phyloP scores from a whole-genome alignment of 2,329 filamentous ascomycete genomes.

The Neofusicoccum parvum region DNA sequence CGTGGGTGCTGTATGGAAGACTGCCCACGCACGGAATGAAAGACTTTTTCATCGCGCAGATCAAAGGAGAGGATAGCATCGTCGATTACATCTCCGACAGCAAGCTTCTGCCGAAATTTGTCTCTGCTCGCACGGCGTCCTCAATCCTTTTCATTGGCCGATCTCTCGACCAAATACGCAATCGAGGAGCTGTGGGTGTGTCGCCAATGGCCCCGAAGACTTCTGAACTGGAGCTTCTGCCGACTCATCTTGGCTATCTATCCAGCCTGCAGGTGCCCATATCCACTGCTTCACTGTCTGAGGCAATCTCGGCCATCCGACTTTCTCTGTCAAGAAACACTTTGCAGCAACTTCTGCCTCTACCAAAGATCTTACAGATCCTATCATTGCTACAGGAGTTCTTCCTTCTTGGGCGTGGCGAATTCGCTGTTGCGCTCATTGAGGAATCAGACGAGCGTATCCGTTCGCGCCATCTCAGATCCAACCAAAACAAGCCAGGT shows the following conservation, averaged over 20 bases:
- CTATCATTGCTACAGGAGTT: conserved; percentile 81
- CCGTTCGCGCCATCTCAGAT: conserved; percentile 65
- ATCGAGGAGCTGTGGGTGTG: conserved; percentile 25
- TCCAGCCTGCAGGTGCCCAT: conserved; percentile 73
- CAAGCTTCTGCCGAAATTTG: conserved; percentile 74
- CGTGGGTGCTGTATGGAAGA: conserved; percentile 88
- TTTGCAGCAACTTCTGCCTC: conserved; percentile 77
- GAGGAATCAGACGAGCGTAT: conserved; percentile 81
- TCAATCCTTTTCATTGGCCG: conserved; percentile 91
- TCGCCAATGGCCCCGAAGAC: conserved; percentile 28
- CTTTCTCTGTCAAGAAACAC: conserved; percentile 81
- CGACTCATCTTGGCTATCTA: conserved; percentile 69
- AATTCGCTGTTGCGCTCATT: conserved; percentile 87
- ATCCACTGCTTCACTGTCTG: conserved; percentile 69
- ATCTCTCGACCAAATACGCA: conserved; percentile 79
- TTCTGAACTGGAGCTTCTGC: conserved; percentile 61
- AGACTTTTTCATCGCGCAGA: conserved; percentile 77
- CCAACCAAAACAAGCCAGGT: conserved; percentile 41
- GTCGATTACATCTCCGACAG: conserved; percentile 53
- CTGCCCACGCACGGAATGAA: conserved; percentile 73
- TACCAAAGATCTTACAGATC: conserved; percentile 74
- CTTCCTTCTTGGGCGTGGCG: conserved; percentile 82
- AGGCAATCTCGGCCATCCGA: conserved; percentile 74
- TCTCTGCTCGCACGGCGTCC: conserved; percentile 70
- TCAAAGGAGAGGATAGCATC: conserved; percentile 40